A percentile compares a stretch with the other conserved stretches of the same genome.
phyloP scores from a whole-genome alignment of 805 yeast genomes.

The Barnettozyma siamensis region DNA sequence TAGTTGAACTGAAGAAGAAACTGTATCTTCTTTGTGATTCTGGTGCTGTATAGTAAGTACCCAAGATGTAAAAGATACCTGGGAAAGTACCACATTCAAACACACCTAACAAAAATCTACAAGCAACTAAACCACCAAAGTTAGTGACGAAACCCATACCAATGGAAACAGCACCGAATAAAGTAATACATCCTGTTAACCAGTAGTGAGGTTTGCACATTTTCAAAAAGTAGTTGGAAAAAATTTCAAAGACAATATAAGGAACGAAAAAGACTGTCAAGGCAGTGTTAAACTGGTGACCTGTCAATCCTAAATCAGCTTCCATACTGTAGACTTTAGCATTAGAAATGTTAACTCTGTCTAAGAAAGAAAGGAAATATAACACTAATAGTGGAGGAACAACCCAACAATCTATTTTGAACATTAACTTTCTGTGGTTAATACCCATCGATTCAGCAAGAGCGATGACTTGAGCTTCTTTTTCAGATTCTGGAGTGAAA shows the following conservation, averaged over 20 bases:
- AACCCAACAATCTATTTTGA: constrained; percentile 63
- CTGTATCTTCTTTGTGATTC: constrained; percentile 45
- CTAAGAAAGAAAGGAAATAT: constrained; percentile 72
- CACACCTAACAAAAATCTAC: constrained; percentile 46
- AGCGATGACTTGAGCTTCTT: constrained; percentile 20
- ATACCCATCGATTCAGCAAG: constrained; percentile 43
- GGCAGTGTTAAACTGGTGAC: constrained; percentile 38
- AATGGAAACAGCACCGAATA: constrained; percentile 38
- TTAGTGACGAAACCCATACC: constrained; percentile 38
- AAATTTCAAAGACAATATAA: constrained; percentile 34
- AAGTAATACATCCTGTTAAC: constrained; percentile 29
- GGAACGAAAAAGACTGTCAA: constrained; percentile 45
- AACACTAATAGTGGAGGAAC: constrained; percentile 73
- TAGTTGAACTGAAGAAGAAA: constrained; percentile 45
- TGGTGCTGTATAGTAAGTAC: constrained; percentile 42
- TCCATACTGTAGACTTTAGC: constrained; percentile 71
- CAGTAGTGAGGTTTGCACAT: constrained; percentile 34
- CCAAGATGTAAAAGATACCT: constrained; percentile 41
- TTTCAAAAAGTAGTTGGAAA: constrained; percentile 35
- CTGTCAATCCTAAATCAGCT: constrained; percentile 43
- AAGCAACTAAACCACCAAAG: constrained; percentile 42
- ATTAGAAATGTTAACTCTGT: constrained; percentile 77
- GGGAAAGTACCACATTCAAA: constrained; percentile 52
- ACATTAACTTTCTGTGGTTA: constrained; percentile 49
- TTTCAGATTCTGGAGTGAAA: constrained; percentile 19